phyloP scores from a whole-genome alignment of 169 alveolate genomes.

The Babesia sp. region DNA sequence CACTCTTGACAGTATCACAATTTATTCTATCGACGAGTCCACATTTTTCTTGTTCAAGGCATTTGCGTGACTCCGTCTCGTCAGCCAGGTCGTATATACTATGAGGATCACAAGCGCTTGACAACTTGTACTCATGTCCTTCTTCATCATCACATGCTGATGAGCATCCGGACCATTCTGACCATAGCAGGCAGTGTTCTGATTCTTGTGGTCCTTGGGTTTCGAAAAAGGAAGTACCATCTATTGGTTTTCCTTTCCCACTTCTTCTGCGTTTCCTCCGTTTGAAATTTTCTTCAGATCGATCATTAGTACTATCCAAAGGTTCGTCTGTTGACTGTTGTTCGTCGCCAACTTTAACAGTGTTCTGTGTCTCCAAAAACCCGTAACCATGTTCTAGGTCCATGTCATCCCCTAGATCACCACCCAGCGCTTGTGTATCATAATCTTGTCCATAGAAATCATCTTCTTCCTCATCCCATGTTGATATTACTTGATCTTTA shows the following conservation, averaged over 20 bases:
- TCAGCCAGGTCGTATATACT: not conserved
- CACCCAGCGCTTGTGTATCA: not conserved
- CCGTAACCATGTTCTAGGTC: no score
- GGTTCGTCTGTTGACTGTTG: not conserved
- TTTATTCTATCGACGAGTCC: not conserved
- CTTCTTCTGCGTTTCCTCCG: not conserved
- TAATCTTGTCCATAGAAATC: constrained; percentile 2
- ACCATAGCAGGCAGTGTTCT: constrained; percentile 8
- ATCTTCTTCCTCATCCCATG: constrained; percentile 6
- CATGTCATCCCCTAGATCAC: not conserved
- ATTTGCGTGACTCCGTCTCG: not conserved
- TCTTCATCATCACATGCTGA: constrained; percentile 13
- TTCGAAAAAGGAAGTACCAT: not conserved
- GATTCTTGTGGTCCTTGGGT: not conserved
- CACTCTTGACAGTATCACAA: constrained; percentile 20
- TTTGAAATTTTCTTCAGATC: constrained; percentile 1
- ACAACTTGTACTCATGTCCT: constrained; percentile 12
- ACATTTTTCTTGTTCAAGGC: not conserved
- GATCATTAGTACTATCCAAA: constrained; percentile 5
- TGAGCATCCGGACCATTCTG: constrained; percentile 48
- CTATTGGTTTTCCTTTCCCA: not conserved
- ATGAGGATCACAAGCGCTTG: constrained; percentile 4
- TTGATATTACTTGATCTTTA: not conserved
- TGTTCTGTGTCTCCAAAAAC: not conserved
- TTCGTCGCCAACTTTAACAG: not conserved